Percentiles rank a stretch among this genome's conserved stretches.
phyloP scores from a whole-genome alignment of 2,329 filamentous ascomycete genomes.

The Diplodia sapinea region DNA sequence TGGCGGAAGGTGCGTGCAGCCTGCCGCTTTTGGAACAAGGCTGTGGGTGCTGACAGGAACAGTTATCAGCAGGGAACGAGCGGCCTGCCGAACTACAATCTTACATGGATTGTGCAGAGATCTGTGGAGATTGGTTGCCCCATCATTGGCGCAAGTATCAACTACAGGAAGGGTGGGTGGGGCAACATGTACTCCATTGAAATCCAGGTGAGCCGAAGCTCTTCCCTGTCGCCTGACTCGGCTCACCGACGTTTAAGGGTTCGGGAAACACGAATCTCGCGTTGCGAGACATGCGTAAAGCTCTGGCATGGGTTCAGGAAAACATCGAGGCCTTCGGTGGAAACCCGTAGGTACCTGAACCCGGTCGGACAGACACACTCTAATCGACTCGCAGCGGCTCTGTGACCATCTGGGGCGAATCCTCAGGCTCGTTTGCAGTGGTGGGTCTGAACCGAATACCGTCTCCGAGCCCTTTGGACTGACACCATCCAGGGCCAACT shows the following conservation, averaged over 20 bases:
- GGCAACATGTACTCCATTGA: slow-evolving; percentile 31
- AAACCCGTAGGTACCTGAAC: neutral
- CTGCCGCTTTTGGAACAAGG: too few species aligned
- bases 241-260: neutral
- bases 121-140: slow-evolving; percentile 42
- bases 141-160: slow-evolving; percentile 49
- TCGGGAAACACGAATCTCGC: slow-evolving; percentile 27
- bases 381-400: neutral
- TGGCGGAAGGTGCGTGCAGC: slow-evolving; percentile 1
- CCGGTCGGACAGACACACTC: neutral
- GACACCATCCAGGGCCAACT: slow-evolving; percentile 40
- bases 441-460: neutral
- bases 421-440: slow-evolving; percentile 26
- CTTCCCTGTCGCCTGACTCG: neutral
- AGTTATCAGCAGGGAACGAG: slow-evolving; percentile 28
- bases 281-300: slow-evolving; percentile 25
- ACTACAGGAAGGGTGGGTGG: slow-evolving; percentile 47
- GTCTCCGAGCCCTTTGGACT: neutral
- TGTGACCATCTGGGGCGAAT: slow-evolving; percentile 31
- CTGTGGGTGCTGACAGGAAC: too few species aligned
- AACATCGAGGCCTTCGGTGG: slow-evolving; percentile 28
- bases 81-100: slow-evolving; percentile 23
- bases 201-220: slow-evolving; percentile 8
- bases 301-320: slow-evolving; percentile 27
- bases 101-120: slow-evolving; percentile 41